Base-by-base conservation (phyloP, 129 eudicot species). In the Pulicaria dysenterica region DNA sequence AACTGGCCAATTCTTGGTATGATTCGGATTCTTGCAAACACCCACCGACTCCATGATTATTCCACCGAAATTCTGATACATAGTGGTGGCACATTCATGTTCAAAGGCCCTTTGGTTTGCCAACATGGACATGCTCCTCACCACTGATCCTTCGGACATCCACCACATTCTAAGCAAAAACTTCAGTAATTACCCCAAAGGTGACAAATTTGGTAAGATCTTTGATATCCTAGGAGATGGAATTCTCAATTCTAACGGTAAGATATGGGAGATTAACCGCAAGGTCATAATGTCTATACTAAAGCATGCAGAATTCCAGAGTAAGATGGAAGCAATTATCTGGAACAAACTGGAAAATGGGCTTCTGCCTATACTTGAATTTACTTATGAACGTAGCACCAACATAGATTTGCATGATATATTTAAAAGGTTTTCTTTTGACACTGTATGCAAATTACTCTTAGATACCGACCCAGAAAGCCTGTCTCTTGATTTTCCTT, bases 331-430 rank as follows among this genome's bases (percentile, higher is more conserved):
- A 74, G 36, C 65, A 9, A 53, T 13, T 3, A 1, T 66, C 3
- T 41, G 72, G 56, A 43, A 64, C 51, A 74, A 64, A 3, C 45
- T 64, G 13, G 72, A 74, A 43, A 51, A 15, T 1, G 72, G 46
- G 79, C 72, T 74, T 53, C 36, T 74, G 14, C 72, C 46, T 0
- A 2, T 74, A 14, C 49, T 87, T 1, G 79, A 79, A 5, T 16
- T 44, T 8, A 10, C 44, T 14, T 59, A 67, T 0, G 3, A 37
- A 47, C 8, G 7, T 10, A 75, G 74, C 13, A 47, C 6, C 7
- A 72, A 49, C 50, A 70, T 84, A 40, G 89, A 87, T 73, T 40
- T 87, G 71, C 86, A 87, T 24, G 87, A 87, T 4, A 40, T 87
- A 19, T 69, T 84, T 50, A 84, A 87, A 38, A 80, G 89, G 67